Conservation (phyloP, 768 basidiomycete genomes). For the Amanita thiersii region DNA sequence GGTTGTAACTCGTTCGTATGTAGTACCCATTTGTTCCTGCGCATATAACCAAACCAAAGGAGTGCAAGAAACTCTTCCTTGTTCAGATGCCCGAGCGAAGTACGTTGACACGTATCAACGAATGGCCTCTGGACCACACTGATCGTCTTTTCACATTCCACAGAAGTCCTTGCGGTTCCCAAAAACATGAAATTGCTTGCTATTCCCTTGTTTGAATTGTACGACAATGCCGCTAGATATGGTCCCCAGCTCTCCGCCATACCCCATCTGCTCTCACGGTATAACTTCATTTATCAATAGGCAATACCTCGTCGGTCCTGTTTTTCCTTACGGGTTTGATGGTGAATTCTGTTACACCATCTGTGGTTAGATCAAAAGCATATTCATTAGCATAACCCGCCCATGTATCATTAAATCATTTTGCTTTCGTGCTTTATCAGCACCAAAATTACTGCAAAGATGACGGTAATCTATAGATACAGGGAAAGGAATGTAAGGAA, state of each 20-base stretch:
- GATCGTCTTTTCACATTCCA: neutral
- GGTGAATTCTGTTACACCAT: no score
- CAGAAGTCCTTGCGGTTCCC: conserved; percentile 94
- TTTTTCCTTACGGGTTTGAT: no score
- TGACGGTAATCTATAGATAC: conserved; percentile 1
- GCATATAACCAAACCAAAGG: conserved; percentile 96
- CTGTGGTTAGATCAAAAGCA: neutral
- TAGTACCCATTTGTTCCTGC: conserved; percentile 94
- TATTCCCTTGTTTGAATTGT: conserved; percentile 93
- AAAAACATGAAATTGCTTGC: conserved; percentile 99
- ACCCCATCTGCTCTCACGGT: conserved; percentile 86
- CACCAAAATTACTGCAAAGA: no score
- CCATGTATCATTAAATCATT: no score
- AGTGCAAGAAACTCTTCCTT: conserved; percentile 93
- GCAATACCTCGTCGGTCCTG: no score
- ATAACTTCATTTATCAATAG: conserved; percentile 76
- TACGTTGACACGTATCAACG: conserved; percentile 30
- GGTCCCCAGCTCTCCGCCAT: conserved; percentile 93
- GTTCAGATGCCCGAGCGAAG: conserved; percentile 95
- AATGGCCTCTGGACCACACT: neutral
- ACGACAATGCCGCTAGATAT: conserved; percentile 94
- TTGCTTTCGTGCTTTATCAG: no score
- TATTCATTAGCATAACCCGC: no score
- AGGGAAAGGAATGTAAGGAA: neutral
- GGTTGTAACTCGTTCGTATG: neutral